These are phyloP conservation scores for Leishmania arabica DNA, from an alignment of 208 protist species.

Conservation along the genomic window DNA sequence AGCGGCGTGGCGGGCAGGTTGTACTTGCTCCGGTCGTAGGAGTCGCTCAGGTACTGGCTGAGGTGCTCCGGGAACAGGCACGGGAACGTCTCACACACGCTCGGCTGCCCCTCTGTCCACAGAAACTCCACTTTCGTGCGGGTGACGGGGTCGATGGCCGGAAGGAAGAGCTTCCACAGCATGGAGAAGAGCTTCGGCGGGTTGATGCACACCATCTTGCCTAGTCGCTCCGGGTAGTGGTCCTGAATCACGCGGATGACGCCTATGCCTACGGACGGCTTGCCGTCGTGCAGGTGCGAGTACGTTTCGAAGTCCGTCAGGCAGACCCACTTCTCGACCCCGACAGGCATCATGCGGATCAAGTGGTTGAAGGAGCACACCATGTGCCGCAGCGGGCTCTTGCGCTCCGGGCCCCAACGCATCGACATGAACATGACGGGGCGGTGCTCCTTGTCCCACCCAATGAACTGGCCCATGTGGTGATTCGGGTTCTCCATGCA, in stretches of 20 bases:
- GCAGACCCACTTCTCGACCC: constrained; percentile 85
- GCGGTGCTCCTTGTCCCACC: constrained; percentile 75
- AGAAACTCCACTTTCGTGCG: constrained; percentile 77
- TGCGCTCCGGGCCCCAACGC: constrained; percentile 80
- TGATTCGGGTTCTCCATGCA: constrained; percentile 66
- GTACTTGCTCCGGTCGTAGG: constrained; percentile 72
- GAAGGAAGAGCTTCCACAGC: constrained; percentile 74
- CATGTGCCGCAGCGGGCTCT: constrained; percentile 73
- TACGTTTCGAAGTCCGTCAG: constrained; percentile 88
- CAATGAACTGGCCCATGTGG: constrained; percentile 85
- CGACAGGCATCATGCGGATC: constrained; percentile 73
- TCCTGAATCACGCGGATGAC: constrained; percentile 75
- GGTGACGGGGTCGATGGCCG: constrained; percentile 80
- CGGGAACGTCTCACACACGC: constrained; percentile 56
- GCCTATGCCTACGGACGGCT: constrained; percentile 57
- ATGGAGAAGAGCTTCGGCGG: constrained; percentile 75
- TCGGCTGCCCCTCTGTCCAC: constrained; percentile 70
- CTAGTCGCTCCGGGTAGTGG: constrained; percentile 87
- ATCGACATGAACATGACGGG: constrained; percentile 88
- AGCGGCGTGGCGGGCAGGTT: constrained; percentile 41
- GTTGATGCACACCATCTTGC: constrained; percentile 84
- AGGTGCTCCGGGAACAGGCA: constrained; percentile 64
- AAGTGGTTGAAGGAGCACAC: constrained; percentile 74
- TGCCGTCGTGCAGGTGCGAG: constrained; percentile 74
- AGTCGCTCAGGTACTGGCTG: constrained; percentile 66